Conservation (phyloP, 805 yeast species). For the Myxozyma mucilagina region DNA sequence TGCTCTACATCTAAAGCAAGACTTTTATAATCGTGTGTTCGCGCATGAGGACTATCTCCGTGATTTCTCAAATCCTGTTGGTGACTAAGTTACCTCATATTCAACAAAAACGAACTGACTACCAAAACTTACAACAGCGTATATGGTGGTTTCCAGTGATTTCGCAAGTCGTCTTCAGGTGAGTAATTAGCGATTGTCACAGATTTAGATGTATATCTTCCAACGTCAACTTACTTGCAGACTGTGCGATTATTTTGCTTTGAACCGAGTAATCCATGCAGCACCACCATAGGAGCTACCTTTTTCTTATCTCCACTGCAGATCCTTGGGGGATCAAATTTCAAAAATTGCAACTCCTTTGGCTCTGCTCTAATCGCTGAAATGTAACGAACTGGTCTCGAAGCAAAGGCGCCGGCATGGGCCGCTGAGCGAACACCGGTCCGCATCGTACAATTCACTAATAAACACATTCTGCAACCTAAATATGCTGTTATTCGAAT, state of each 20-base stretch:
- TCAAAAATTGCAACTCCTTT: conserved; percentile 46
- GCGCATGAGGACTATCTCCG: conserved; percentile 83
- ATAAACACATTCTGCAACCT: too few species aligned
- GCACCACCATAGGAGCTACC: conserved; percentile 62
- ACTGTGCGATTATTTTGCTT: conserved; percentile 78
- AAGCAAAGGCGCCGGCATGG: not conserved
- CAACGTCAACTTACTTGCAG: conserved; percentile 55
- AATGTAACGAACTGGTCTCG: not conserved
- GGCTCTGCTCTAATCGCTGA: conserved; percentile 8
- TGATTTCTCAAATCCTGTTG: conserved; percentile 75
- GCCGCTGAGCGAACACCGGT: too few species aligned
- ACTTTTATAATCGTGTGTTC: conserved; percentile 72
- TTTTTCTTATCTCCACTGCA: not conserved
- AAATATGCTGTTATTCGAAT: not conserved
- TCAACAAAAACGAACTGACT: not conserved
- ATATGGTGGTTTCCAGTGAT: conserved; percentile 40
- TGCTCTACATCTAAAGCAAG: conserved; percentile 82
- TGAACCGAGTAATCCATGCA: conserved; percentile 90
- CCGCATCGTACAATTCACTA: too few species aligned
- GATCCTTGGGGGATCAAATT: conserved; percentile 40
- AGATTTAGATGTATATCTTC: not conserved
- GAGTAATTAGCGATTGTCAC: conserved; percentile 38
- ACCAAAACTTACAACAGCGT: conserved; percentile 36
- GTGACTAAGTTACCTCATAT: not conserved
- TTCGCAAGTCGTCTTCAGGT: conserved; percentile 38